phyloP scores from a whole-genome alignment of 2,329 filamentous ascomycete species.

The Dothistroma septosporum region DNA sequence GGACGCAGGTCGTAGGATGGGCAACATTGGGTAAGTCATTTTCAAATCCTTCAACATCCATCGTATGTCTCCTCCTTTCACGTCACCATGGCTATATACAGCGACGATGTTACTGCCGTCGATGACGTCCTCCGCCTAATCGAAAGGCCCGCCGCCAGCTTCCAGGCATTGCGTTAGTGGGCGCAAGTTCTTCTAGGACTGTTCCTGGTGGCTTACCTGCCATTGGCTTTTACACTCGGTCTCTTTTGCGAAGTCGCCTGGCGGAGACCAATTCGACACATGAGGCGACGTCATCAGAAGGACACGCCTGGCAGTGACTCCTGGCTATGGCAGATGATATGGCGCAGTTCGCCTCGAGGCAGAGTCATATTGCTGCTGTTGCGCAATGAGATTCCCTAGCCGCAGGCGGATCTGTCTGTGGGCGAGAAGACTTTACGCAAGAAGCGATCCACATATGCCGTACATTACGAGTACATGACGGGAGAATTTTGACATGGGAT shows the following conservation, averaged over 20 bases:
- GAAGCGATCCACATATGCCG: neutral
- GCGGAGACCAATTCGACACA: constrained; percentile 9
- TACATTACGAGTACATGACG: neutral
- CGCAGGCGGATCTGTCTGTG: neutral
- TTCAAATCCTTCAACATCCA: neutral
- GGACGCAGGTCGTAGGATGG: constrained; percentile 87
- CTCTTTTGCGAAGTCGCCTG: constrained; percentile 13
- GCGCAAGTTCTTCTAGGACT: constrained; percentile 13
- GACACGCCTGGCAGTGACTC: neutral
- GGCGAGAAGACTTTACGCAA: neutral
- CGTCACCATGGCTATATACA: constrained; percentile 14
- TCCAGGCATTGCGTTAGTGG: neutral
- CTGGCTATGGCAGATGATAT: neutral
- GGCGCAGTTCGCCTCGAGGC: neutral
- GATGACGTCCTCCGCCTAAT: constrained; percentile 16
- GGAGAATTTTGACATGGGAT: neutral
- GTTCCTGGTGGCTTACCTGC: constrained; percentile 14
- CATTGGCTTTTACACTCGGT: constrained; percentile 11
- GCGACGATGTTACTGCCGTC: constrained; percentile 6
- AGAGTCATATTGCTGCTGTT: constrained; percentile 2
- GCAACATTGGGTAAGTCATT: constrained; percentile 60
- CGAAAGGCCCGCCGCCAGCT: constrained; percentile 15
- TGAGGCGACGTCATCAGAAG: neutral
- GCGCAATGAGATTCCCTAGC: neutral
- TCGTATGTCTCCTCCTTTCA: neutral